Evolutionary conservation across 371 early-diverging fungal genomes (phyloP).

Genomic region (Apophysomyces sp.): DNA sequence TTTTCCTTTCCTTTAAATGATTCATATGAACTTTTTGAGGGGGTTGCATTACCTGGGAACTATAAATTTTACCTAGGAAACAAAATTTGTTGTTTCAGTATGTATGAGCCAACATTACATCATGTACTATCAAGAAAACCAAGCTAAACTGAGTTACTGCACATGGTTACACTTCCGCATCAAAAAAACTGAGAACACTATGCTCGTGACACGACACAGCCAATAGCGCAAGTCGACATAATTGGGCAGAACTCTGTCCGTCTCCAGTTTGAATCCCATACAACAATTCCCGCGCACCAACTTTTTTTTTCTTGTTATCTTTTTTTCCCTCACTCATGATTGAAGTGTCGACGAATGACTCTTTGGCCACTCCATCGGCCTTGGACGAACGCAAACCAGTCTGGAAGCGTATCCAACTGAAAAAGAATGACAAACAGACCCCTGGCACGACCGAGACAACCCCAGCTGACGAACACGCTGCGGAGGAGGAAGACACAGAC

Average conservation of each 20-base stretch:
- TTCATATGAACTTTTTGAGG: no score
- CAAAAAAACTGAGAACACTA: background rate
- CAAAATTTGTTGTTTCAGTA: no score
- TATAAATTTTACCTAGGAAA: no score
- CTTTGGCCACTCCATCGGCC: constrained; percentile 1
- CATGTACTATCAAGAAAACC: background rate
- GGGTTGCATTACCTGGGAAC: no score
- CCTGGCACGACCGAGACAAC: background rate
- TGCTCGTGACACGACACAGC: background rate
- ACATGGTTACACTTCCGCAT: background rate
- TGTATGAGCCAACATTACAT: no score
- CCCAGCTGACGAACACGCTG: background rate
- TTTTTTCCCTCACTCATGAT: constrained; percentile 2
- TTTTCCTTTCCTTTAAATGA: no score
- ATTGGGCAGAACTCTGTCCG: background rate
- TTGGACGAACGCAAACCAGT: constrained; percentile 10
- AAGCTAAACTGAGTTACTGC: background rate
- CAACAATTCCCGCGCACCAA: background rate
- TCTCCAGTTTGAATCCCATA: background rate
- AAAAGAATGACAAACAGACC: background rate
- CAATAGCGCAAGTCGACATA: background rate
- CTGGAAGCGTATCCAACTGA: constrained; percentile 9
- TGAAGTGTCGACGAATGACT: constrained; percentile 7
- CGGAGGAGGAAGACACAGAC: background rate
- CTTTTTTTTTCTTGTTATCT: background rate